Base-by-base conservation (phyloP, 2,329 filamentous ascomycete species). In the Cucurbitaria berberidis region DNA sequence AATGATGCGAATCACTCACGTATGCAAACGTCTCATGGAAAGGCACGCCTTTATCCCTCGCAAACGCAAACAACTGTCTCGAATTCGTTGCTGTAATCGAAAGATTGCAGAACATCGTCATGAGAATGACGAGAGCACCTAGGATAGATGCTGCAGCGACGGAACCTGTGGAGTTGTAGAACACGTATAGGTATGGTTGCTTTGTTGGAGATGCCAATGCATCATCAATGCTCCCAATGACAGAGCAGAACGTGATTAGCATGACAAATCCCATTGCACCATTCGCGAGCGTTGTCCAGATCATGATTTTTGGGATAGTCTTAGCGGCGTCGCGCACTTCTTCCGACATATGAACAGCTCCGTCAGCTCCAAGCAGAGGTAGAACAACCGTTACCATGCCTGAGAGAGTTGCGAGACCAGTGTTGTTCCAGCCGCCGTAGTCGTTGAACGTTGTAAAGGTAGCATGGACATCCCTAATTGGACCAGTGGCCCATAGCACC, bases 361-460 rank as follows among this genome's bases (percentile, higher is more conserved):
- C 68, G 45, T 76, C 74, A 7, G 70, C 60, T 38, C 75, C 40
- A 18, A 42, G 40, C 11, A 42, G 40, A 3, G 40, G 40, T 16
- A 42, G 16, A 27, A 42, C 40, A 8, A 42, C 40, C 11, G 40
- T 24, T 10, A 42, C 40, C 26, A 75, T 57, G 7, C 76, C 77
- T 19, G 78, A 68, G 35, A 78, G 59, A 16, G 67, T 64, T 1
- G 78, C 76, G 16, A 81, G 62, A 3, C 76, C 75, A 15, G 63
- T 67, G 34, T 59, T 74, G 3, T 66, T 62, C 74, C 75, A 78
- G 6, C 68, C 74, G 3, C 78, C 78, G n/a, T 62, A 53, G 51
- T 82, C 80, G 15, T 69, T 66, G 57, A 82, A 81, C 0, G 71
- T 56, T 3, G 75, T 74, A 48, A 81, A 80, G 0, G 80, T 78